A percentile compares a stretch with the other conserved stretches of the same genome.
These are phyloP conservation scores for Klebsormidium nitens DNA, from an alignment of 139 green algal species.

Conservation along the genomic window DNA sequence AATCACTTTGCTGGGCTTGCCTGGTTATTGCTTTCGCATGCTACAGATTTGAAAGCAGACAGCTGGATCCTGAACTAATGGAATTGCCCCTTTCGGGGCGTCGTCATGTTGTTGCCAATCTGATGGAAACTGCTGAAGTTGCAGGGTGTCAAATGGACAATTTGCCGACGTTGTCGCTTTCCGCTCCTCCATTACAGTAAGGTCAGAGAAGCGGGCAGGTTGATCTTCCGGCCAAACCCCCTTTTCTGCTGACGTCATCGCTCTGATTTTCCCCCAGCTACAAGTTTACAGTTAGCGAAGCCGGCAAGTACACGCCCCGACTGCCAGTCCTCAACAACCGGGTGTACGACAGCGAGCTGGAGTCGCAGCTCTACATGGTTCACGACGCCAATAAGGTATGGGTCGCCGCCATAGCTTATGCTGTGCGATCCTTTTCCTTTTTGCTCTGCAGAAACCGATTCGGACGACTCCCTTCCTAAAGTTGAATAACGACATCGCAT, in stretches of 20 bases:
- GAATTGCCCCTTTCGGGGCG: background rate
- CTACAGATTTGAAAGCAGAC: background rate
- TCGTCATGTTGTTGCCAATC: background rate
- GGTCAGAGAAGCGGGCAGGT: too few species aligned
- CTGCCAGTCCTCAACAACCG: conserved; percentile 65
- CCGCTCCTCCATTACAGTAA: too few species aligned
- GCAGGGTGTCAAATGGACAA: background rate
- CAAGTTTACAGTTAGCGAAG: conserved; percentile 66
- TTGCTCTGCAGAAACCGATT: background rate
- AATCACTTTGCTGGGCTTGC: background rate
- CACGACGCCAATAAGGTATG: conserved; percentile 63
- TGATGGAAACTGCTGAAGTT: background rate
- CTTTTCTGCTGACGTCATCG: too few species aligned
- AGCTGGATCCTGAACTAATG: background rate
- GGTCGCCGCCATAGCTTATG: background rate
- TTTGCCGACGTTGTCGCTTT: too few species aligned
- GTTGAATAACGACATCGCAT: background rate
- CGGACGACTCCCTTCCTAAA: too few species aligned
- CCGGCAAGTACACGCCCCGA: conserved; percentile 56
- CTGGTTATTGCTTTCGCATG: background rate
- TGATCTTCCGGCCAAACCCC: too few species aligned
- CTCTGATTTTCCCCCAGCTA: conserved; percentile 54
- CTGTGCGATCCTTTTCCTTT: background rate
- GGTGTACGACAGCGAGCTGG: conserved; percentile 55
- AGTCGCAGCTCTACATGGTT: conserved; percentile 63